Conservation (phyloP, 768 basidiomycete species). For the Dentipellis sp. region DNA sequence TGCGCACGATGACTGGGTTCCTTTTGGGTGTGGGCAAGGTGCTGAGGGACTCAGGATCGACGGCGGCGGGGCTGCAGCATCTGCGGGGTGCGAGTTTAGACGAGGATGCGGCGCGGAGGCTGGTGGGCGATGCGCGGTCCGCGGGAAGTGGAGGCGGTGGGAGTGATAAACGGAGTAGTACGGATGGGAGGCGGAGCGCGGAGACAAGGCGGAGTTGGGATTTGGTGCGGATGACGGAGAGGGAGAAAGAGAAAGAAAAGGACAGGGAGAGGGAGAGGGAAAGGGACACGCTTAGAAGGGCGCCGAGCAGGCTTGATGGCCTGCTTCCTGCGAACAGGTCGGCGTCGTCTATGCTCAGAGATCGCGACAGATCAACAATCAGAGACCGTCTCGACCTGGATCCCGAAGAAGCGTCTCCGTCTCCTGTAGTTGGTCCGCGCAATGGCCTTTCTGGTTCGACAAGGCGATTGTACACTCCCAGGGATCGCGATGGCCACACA, state of each 20-base stretch:
- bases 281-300: neutral
- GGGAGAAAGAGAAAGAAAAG: neutral
- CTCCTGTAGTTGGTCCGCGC: constrained; percentile 3
- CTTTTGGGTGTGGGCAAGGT: constrained; percentile 67
- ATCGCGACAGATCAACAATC: constrained; percentile 10
- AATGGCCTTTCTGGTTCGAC: constrained; percentile 22
- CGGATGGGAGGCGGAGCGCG: constrained; percentile 32
- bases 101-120: constrained; percentile 32
- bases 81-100: constrained; percentile 35
- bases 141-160: constrained; percentile 27
- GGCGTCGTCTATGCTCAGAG: constrained; percentile 22
- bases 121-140: constrained; percentile 23
- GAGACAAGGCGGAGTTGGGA: constrained; percentile 41
- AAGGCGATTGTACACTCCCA: constrained; percentile 47
- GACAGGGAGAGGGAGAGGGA: neutral
- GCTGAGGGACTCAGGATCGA: constrained; percentile 42
- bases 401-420: constrained; percentile 5
- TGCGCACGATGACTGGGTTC: constrained; percentile 67
- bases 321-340: constrained; percentile 11
- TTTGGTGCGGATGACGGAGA: constrained; percentile 15
- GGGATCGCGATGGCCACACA: constrained; percentile 42
- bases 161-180: constrained; percentile 74
- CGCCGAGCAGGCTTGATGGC: constrained; percentile 18
- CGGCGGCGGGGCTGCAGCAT: constrained; percentile 27
- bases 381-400: neutral